Base-by-base conservation (phyloP, 306 rosid genomes). In the Dalbergia cultrata region DNA sequence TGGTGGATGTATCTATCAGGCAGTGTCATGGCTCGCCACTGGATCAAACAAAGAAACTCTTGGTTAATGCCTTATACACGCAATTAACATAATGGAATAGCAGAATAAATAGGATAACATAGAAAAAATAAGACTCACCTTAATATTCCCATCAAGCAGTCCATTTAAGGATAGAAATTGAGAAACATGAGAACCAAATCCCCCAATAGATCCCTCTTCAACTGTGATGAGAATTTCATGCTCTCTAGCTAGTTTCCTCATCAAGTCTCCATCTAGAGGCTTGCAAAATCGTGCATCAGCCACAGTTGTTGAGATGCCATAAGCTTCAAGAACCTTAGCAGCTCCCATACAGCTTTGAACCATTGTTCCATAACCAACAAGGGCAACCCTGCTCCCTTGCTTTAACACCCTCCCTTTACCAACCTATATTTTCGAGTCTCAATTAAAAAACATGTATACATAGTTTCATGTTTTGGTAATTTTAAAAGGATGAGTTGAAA, bases 201-300 rank as follows among this genome's bases (percentile, higher is more conserved):
- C 96, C 66, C 96, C 96, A 11, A 91, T 75, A 1, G 91, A 88
- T 44, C 96, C 96, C 67, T 91, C 96, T 82, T 91, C 96, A 3
- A 89, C 89, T 0, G 96, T 91, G 67, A 91, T 59, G 49, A 91
- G 85, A 64, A 86, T 61, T 65, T 87, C 93, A 65, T 89, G 96
- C 66, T 89, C 82, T 79, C 63, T 80, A 76, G 89, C 88, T 2
- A 91, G 88, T 41, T 69, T 58, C 74, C 67, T 85, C 58, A 91
- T 82, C 87, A 91, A 74, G 35, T 59, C 78, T 66, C 77, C 87
- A 67, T 89, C 97, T 4, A 89, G 79, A 79, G 97, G 93, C 79
- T 89, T 91, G 75, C 97, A 91, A 31, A 89, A 91, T 33, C 97
- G 66, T n/a, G 97, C 93, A 83, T 91, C 93, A 8, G 57, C 92